Base-by-base conservation (phyloP, 2,329 filamentous ascomycete species). In the Arthrocladium fulminans region DNA sequence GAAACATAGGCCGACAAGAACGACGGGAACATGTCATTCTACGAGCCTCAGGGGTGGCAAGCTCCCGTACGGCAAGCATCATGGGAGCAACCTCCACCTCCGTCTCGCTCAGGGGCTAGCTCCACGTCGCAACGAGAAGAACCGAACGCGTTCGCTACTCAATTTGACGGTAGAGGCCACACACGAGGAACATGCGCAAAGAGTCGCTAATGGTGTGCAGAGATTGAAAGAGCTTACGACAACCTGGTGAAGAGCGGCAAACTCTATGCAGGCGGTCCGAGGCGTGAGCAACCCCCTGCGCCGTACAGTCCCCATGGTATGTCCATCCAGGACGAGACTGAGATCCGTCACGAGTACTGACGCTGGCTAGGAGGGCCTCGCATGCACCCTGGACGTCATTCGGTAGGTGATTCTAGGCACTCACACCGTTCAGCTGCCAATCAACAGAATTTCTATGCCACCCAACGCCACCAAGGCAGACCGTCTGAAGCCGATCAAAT, bases 191-290 rank as follows among this genome's bases (percentile, higher is more conserved):
- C n/a, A 20, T 43, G 34, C 34, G 35, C 41, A 23, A 29, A 29
- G 20, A 43, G 20, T 40, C 55, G 55, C 60, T 68, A 53, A 67
- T 57, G 35, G 55, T 32, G 57, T 25, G 44, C 63, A 95, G 92
- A 98, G 79, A 88, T 98, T 61, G 92, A 97, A 58, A 84, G 90
- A 65, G 90, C 90, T 59, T 82, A 90, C 62, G 92, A 97, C 63
- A 97, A 97, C 68, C 79, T 98, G 52, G 79, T 90, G 63, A 97
- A 97, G 77, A 95, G 89, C 67, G 89, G 89, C 62, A 97, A 97
- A 75, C 92, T 90, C 69, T 80, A 76, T 62, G 71, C 72, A 63
- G 74, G 74, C 62, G 78, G 65, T 51, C 64, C 66, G 47, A 87
- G 92, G 68, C 86, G 89, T 76, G 87, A 95, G 71, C 94, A 81